Evolutionary conservation across 2,329 filamentous ascomycete species (phyloP).

Genomic region (Talaromyces sp.): DNA sequence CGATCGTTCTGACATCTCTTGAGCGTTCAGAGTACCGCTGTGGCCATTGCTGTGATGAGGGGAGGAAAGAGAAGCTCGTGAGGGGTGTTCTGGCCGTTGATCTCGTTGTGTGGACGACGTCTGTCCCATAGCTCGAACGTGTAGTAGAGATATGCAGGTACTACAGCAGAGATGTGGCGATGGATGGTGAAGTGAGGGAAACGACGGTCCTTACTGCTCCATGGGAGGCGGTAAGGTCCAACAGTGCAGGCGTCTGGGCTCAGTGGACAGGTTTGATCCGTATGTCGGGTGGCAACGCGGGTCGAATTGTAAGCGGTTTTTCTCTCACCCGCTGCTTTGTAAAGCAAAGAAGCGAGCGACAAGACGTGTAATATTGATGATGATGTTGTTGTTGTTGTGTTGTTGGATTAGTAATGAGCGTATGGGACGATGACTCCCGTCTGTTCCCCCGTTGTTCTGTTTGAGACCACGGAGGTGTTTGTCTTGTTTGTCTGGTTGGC

Average conservation of each 20-base stretch:
- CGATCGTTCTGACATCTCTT: slow-evolving; percentile 30
- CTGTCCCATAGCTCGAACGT: slow-evolving; percentile 45
- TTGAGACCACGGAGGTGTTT: neutral
- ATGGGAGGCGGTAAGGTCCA: slow-evolving; percentile 18
- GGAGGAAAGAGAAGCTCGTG: slow-evolving; percentile 25
- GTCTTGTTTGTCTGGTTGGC: slow-evolving; percentile 3
- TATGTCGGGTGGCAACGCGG: neutral
- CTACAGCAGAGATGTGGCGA: slow-evolving; percentile 16
- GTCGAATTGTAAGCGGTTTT: neutral
- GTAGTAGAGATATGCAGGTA: slow-evolving; percentile 24
- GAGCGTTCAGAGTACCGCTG: slow-evolving; percentile 36
- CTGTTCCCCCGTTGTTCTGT: slow-evolving; percentile 9
- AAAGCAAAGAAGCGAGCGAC: neutral
- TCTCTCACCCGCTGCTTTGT: neutral
- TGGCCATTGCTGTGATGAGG: slow-evolving; percentile 31
- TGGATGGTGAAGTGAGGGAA: slow-evolving; percentile 13
- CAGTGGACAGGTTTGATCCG: neutral
- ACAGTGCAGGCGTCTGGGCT: slow-evolving; percentile 7
- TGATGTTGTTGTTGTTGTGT: slow-evolving; percentile 3
- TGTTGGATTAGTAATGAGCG: slow-evolving; percentile 13
- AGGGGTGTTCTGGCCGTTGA: slow-evolving; percentile 30
- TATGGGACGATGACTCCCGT: neutral
- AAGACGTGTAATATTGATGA: neutral
- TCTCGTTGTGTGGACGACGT: slow-evolving; percentile 43
- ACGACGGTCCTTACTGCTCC: slow-evolving; percentile 11